These are phyloP conservation scores for Skeletonema marinoi DNA, from an alignment of 108 stramenopile genomes.

Conservation along the genomic window DNA sequence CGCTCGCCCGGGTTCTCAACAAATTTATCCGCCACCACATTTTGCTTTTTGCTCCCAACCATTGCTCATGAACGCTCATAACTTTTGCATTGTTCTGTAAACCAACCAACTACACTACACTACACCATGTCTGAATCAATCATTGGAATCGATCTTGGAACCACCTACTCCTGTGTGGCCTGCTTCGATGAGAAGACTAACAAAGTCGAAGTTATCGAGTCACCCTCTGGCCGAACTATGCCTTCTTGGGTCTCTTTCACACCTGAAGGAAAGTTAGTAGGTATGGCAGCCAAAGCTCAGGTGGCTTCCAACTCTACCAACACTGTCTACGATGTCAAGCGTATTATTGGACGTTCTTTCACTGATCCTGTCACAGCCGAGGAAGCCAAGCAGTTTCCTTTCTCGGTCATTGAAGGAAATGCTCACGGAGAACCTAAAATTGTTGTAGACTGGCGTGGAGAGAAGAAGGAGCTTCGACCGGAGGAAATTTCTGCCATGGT, in stretches of 20 bases:
- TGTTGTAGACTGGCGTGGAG: slow-evolving; percentile 55
- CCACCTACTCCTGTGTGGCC: slow-evolving; percentile 57
- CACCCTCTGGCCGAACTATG: slow-evolving; percentile 83
- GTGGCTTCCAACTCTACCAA: slow-evolving; percentile 58
- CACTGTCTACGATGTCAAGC: slow-evolving; percentile 73
- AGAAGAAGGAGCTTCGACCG: slow-evolving; percentile 57
- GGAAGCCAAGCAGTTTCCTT: slow-evolving; percentile 62
- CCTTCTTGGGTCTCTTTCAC: slow-evolving; percentile 91
- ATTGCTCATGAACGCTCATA: not conserved
- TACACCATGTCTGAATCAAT: slow-evolving; percentile 46
- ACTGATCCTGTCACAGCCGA: slow-evolving; percentile 54
- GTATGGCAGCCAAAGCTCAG: slow-evolving; percentile 65
- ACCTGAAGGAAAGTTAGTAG: slow-evolving; percentile 55
- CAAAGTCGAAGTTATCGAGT: slow-evolving; percentile 77
- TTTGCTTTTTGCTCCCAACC: not conserved
- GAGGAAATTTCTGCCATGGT: slow-evolving; percentile 74
- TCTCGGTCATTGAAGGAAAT: slow-evolving; percentile 45
- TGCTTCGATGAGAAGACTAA: slow-evolving; percentile 38
- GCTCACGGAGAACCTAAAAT: slow-evolving; percentile 51
- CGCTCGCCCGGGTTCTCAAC: not conserved
- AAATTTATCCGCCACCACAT: too few relatives aligned
- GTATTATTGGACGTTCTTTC: slow-evolving; percentile 67
- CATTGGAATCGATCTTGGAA: slow-evolving; percentile 62
- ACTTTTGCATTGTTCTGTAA: not conserved
- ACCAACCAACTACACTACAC: not conserved